These are phyloP conservation scores for Ustilago vetiveriae DNA, from an alignment of 1,284 basidiomycete species.

Conservation along the genomic window DNA sequence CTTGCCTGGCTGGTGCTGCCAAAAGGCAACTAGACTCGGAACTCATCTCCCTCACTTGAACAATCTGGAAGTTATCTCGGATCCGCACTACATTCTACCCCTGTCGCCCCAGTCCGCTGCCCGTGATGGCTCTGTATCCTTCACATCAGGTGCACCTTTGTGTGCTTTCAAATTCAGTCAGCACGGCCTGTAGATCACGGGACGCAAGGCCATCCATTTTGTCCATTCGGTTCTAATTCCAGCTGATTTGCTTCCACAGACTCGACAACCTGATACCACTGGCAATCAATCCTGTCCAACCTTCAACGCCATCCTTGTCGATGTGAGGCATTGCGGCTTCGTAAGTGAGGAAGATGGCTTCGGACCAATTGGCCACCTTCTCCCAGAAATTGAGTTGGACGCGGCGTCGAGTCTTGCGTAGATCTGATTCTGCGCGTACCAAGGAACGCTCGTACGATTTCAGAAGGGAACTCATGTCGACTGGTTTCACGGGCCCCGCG, in stretches of 20 bases:
- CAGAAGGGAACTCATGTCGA: constrained; percentile 8
- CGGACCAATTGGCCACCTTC: constrained; percentile 35
- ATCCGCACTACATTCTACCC: too few relatives aligned
- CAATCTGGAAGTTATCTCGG: too few relatives aligned
- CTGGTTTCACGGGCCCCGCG: background rate
- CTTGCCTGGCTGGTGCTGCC: constrained; percentile 56
- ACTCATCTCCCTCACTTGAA: too few relatives aligned
- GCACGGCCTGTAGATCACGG: too few relatives aligned
- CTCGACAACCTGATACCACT: constrained; percentile 33
- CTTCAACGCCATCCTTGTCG: constrained; percentile 51
- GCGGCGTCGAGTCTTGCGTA: constrained; percentile 8
- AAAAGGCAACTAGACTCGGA: constrained; percentile 24
- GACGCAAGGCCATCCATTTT: too few relatives aligned
- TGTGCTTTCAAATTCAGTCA: too few relatives aligned
- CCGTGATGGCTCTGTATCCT: too few relatives aligned
- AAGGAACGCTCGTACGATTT: constrained; percentile 31
- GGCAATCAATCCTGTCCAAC: constrained; percentile 38
- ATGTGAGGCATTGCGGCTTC: constrained; percentile 43
- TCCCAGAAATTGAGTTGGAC: constrained; percentile 29
- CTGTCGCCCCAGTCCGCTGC: too few relatives aligned
- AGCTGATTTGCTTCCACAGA: constrained; percentile 31
- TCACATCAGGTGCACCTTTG: too few relatives aligned
- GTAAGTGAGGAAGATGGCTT: constrained; percentile 40
- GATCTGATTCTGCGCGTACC: constrained; percentile 34
- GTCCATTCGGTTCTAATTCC: constrained; percentile 11